Evolutionary conservation across 192 early-diverging fungal genomes (phyloP), one percentile per base, ranked within the genome.

Genomic region (Glomus cerebriforme): DNA sequence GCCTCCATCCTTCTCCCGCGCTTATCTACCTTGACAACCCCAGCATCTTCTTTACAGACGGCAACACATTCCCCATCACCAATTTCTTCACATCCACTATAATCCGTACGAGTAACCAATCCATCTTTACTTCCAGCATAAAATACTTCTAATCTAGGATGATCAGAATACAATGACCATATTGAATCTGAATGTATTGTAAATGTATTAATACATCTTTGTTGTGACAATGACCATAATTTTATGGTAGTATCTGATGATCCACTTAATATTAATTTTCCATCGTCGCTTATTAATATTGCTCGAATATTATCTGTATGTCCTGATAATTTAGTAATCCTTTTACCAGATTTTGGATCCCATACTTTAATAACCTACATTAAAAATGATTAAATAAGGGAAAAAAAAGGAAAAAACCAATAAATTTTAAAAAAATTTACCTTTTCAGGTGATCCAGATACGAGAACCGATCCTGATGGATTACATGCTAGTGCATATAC

Each of bases 281-380:
- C 96, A 83, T 96, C 96, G 35, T 95, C 90, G 39, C 92, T 94
- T 29, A 99, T 84, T 39, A 98, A 82, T 26, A 98, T 80, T 27
- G 93, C 90, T 59, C 98, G 93, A 31, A 99, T 94, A 79, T 96
- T 95, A 81, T 99, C 98, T n/a, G 95, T 96, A 75, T 99, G 98
- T 7, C 98, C 98, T 8, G 91, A 85, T 60, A 99, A 87, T 78
- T 92, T 91, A 17, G 91, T 91, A 49, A 94, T 88, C 76, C 90
- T 86, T 73, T 92, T 89, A 26, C 88, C 90, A 2, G 90, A 85
- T 8, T 94, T 82, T 73, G 94, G 90, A 83, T 99, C 98, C 95
- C 95, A 99, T 6, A 97, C 85, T 58, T 94, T 88, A 39, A 99
- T 89, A 68, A 94, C 79, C 91, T 92, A 76, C 13, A 45, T 22